phyloP scores from a whole-genome alignment of 176 grass and related monocot species.

The Ananas comosus region DNA sequence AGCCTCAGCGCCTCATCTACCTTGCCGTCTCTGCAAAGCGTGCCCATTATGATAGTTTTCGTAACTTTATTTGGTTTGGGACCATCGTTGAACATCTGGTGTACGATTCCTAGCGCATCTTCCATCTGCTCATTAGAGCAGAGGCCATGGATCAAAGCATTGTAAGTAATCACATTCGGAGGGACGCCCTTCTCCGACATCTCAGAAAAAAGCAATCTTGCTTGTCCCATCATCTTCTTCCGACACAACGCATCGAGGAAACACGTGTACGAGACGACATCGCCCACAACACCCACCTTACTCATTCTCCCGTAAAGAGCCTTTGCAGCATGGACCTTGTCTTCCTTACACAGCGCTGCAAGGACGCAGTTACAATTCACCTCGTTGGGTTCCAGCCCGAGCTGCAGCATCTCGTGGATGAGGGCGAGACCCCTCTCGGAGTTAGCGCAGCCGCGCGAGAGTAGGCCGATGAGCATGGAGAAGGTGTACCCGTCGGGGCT shows the following conservation, averaged over 20 bases:
- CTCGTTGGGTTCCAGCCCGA: constrained; percentile 6
- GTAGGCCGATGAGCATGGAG: constrained; percentile 6
- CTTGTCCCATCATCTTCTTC: neutral
- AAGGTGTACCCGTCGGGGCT: constrained; percentile 2
- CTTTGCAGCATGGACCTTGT: neutral
- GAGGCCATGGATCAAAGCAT: constrained; percentile 7
- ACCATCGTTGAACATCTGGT: neutral
- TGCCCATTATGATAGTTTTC: neutral
- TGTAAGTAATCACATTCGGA: constrained; percentile 10
- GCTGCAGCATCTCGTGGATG: constrained; percentile 6
- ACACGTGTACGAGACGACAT: constrained; percentile 12
- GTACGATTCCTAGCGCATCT: neutral
- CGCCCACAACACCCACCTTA: constrained; percentile 3
- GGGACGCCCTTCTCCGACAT: constrained; percentile 7
- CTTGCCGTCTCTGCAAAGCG: neutral
- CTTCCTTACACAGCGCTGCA: neutral
- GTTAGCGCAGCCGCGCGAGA: constrained; percentile 3
- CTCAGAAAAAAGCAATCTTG: constrained; percentile 13
- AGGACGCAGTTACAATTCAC: constrained; percentile 9
- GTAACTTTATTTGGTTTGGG: neutral
- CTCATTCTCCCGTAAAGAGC: constrained; percentile 11
- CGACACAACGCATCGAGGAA: constrained; percentile 4
- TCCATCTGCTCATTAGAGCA: neutral
- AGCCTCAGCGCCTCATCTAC: neutral
- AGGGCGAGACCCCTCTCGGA: neutral